Conservation (phyloP, 768 basidiomycete genomes). For the Psilocybe tampanensis region DNA sequence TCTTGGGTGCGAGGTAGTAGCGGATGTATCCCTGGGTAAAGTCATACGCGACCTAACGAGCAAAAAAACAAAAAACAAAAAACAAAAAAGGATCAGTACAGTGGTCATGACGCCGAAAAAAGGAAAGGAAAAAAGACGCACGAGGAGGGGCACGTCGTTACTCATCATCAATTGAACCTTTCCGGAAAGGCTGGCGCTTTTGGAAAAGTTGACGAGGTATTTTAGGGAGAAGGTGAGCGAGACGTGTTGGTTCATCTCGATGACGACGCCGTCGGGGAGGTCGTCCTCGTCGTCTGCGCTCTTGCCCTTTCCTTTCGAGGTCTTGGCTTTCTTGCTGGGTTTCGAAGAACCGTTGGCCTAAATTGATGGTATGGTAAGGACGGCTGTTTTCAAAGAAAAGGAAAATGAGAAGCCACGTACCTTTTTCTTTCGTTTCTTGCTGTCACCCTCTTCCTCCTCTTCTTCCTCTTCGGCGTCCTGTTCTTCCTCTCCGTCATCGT, state of each 20-base stretch:
- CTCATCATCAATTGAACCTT: conserved; percentile 31
- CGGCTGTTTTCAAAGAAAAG: neutral
- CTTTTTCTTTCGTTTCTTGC: conserved; percentile 79
- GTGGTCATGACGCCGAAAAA: too few relatives aligned
- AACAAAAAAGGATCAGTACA: too few relatives aligned
- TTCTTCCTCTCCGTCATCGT: conserved; percentile 45
- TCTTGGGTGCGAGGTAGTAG: conserved; percentile 97
- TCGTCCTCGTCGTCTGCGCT: conserved; percentile 55
- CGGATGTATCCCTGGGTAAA: conserved; percentile 88
- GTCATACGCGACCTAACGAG: conserved; percentile 85
- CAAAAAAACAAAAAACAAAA: conserved; percentile 4
- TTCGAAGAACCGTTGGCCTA: conserved; percentile 42
- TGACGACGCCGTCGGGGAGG: conserved; percentile 48
- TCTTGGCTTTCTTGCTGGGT: conserved; percentile 48
- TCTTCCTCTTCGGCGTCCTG: conserved; percentile 53
- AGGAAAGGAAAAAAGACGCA: conserved; percentile 16
- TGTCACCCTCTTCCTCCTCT: conserved; percentile 49
- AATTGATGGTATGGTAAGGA: conserved; percentile 1
- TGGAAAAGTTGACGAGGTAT: conserved; percentile 96
- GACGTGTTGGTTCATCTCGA: conserved; percentile 91
- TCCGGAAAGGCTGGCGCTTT: conserved; percentile 66
- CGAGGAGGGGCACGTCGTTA: conserved; percentile 29
- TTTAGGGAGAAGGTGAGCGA: conserved; percentile 94
- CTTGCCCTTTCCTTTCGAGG: conserved; percentile 57
- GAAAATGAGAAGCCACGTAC: conserved; percentile 26